Evolutionary conservation across 2,329 filamentous ascomycete genomes (phyloP).

Genomic region (Aspergillus fischeri): DNA sequence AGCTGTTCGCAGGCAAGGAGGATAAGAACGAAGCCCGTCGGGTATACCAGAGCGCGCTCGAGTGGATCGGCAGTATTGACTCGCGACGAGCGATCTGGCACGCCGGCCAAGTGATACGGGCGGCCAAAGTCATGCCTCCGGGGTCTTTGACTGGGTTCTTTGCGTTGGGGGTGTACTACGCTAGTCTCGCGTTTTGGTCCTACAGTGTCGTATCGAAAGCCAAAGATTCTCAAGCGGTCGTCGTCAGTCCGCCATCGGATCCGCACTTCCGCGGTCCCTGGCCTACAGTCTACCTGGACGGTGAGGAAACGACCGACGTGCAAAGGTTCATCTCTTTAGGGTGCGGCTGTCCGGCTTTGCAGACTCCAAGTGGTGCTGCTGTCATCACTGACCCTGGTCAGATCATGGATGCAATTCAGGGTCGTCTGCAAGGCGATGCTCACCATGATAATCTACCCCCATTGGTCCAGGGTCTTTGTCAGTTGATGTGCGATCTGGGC

Average conservation of each 20-base stretch:
- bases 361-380: conserved; percentile 28
- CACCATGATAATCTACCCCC: conserved; percentile 49
- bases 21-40: conserved; percentile 37
- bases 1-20: conserved; percentile 43
- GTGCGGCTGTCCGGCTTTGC: conserved; percentile 52
- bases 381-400: conserved; percentile 54
- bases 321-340: conserved; percentile 57
- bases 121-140: conserved; percentile 53
- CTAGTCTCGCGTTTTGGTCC: conserved; percentile 64
- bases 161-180: conserved; percentile 66
- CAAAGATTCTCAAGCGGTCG: conserved; percentile 9
- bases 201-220: conserved; percentile 58
- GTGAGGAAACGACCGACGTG: conserved; percentile 49
- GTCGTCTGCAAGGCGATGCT: conserved; percentile 55
- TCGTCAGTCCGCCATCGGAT: neutral
- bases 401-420: conserved; percentile 57
- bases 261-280: conserved; percentile 8
- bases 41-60: conserved; percentile 30
- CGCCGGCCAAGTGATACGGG: conserved; percentile 62
- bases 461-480: conserved; percentile 63
- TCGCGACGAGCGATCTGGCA: conserved; percentile 55
- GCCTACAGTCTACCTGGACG: conserved; percentile 53
- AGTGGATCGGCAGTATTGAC: conserved; percentile 36
- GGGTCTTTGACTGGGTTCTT: conserved; percentile 61
- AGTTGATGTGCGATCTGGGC: conserved; percentile 48